Evolutionary conservation across 2,329 filamentous ascomycete species (phyloP), one percentile per base, ranked within the genome.

Genomic region (Bertia moriformis): DNA sequence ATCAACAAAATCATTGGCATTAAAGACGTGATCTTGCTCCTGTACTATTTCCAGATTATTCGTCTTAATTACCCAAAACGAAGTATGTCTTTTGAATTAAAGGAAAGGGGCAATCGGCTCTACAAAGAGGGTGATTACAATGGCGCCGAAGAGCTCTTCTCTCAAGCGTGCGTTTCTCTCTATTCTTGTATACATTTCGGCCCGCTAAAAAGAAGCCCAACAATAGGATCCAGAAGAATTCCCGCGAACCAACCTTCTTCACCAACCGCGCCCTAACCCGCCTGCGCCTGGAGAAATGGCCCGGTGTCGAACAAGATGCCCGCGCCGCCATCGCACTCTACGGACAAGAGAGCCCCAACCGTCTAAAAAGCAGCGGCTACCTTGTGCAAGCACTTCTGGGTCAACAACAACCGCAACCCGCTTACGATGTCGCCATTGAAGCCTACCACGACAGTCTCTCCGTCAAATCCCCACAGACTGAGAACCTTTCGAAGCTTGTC

Each of bases 261-360:
- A 71, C 71, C 14, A 79, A 78, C 49, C 69, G 73, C 39, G 70
- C 72, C 4, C 67, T 77, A 46, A 69, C 67, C 4, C 63, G 73
- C 18, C 58, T 73, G 38, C 70, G 71, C 47, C 57, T 77, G n/a
- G 66, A 69, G 49, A 61, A 66, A 49, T 77, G 69, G 68, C 59
- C 69, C 14, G 70, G 62, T 12, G 71, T 67, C 3, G 71, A 77
- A 42, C 68, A 73, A 38, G 73, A 78, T 47, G 71, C 72, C 37
- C 57, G 74, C 43, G 62, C 66, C 42, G 71, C 71, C 38, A 69
- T 78, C 39, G 65, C 71, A 42, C 59, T 78, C 17, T 62, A 69
- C 48, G 59, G 56, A 4, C 42, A 48, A 7, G 60, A 63, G 44
- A 56, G 55, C 27, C 56, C 62, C 17, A 53, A 60, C 14, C 62